Evolutionary conservation across 345 rosid species (phyloP).

Genomic region (Excoecaria agallocha): DNA sequence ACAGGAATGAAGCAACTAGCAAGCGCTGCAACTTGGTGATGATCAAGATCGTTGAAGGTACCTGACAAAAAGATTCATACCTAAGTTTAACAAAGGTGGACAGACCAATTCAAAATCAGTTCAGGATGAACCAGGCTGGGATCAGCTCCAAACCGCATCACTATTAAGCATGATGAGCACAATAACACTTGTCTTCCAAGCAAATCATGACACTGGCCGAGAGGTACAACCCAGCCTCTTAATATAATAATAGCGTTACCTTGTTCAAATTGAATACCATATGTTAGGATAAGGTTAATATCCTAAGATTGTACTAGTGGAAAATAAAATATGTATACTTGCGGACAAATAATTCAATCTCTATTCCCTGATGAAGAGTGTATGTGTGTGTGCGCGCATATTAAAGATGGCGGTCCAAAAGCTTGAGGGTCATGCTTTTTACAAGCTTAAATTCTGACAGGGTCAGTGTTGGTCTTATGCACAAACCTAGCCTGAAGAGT

Average conservation of each 20-base stretch:
- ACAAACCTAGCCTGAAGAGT: constrained; percentile 13
- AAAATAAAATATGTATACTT: neutral
- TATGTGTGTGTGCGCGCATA: too few relatives aligned
- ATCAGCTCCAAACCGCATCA: constrained; percentile 8
- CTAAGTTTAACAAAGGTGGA: constrained; percentile 7
- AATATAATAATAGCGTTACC: neutral
- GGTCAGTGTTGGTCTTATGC: constrained; percentile 11
- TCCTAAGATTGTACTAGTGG: neutral
- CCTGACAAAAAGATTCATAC: constrained; percentile 43
- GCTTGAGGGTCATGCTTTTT: neutral
- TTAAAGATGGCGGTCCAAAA: neutral
- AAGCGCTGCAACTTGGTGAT: constrained; percentile 94
- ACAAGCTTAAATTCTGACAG: constrained; percentile 1
- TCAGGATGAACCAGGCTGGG: constrained; percentile 6
- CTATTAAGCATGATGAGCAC: neutral
- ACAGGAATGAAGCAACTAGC: constrained; percentile 99
- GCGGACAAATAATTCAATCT: neutral
- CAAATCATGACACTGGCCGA: neutral
- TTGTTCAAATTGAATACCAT: neutral
- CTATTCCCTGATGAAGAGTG: too few relatives aligned
- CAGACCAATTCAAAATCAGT: neutral
- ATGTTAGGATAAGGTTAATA: neutral
- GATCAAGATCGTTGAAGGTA: constrained; percentile 92
- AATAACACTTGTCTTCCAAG: neutral
- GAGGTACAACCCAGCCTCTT: neutral